phyloP scores from a whole-genome alignment of 140 eudicot species.

The Cichorium intybus region DNA sequence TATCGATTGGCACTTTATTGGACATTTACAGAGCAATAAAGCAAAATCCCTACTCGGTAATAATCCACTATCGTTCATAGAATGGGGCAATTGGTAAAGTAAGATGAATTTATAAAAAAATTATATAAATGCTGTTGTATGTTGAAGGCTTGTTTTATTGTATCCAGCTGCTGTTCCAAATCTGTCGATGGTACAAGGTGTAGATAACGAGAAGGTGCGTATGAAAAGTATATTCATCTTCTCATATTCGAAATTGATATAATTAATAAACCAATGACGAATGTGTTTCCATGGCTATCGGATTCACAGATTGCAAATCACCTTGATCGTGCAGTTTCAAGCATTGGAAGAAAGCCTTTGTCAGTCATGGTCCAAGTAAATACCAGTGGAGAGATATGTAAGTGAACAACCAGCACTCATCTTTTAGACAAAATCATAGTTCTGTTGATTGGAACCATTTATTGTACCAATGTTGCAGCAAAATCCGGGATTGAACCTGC shows the following conservation, averaged over 20 bases:
- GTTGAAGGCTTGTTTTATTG: constrained; percentile 12
- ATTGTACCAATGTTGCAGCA: constrained; percentile 45
- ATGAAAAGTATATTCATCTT: too few relatives aligned
- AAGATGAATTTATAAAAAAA: background rate
- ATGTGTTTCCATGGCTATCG: constrained; percentile 30
- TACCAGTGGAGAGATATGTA: constrained; percentile 92
- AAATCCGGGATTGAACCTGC: constrained; percentile 91
- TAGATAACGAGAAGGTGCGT: constrained; percentile 68
- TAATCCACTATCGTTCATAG: background rate
- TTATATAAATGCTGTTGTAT: constrained; percentile 10
- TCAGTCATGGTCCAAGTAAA: constrained; percentile 92
- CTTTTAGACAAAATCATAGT: background rate
- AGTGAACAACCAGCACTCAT: constrained; percentile 29
- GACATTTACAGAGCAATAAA: constrained; percentile 92
- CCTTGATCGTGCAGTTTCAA: constrained; percentile 87
- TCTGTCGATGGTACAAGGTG: constrained; percentile 76
- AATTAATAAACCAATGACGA: constrained; percentile 8
- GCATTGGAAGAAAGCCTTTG: constrained; percentile 74
- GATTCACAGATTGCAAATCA: constrained; percentile 71
- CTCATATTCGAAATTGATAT: background rate
- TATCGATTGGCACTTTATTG: constrained; percentile 85
- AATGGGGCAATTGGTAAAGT: background rate
- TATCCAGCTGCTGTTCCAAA: constrained; percentile 82
- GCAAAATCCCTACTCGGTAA: constrained; percentile 71
- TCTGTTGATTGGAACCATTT: background rate